A percentile compares a stretch with the other conserved stretches of the same genome.
These are phyloP conservation scores for Aureobasidium vineae DNA, from an alignment of 2,329 filamentous ascomycete genomes.

Conservation along the genomic window DNA sequence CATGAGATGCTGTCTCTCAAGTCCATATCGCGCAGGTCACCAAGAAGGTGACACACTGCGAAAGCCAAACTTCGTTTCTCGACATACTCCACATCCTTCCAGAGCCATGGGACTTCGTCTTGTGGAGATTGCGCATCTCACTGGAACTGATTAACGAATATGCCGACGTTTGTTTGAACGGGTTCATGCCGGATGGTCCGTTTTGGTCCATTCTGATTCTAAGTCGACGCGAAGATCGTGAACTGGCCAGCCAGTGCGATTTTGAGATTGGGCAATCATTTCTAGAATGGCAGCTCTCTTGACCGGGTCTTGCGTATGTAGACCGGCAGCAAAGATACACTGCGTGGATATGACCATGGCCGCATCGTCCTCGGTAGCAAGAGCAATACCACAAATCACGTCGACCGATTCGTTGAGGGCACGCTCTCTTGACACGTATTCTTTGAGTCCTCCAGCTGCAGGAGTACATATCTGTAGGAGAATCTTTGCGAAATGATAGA, in stretches of 20 bases:
- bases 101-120: no score
- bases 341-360: conserved; percentile 48
- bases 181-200: neutral
- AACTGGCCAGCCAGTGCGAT: conserved; percentile 41
- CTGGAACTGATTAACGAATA: neutral
- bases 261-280: conserved; percentile 40
- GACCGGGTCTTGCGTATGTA: conserved; percentile 43
- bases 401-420: conserved; percentile 46
- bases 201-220: conserved; percentile 13
- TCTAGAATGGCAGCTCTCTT: conserved; percentile 40
- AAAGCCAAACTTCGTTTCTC: no score
- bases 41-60: no score
- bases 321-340: conserved; percentile 45
- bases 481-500: conserved; percentile 52
- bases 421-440: conserved; percentile 45
- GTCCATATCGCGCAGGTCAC: neutral
- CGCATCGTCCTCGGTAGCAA: conserved; percentile 45
- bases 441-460: conserved; percentile 47
- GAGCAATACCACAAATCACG: conserved; percentile 50
- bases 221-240: conserved; percentile 20
- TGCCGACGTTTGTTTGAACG: no score
- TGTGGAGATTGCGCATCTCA: neutral
- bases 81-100: no score
- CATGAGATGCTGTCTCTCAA: neutral
- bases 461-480: conserved; percentile 53